Percentiles rank a stretch among this genome's conserved stretches.
phyloP scores from a whole-genome alignment of 305 asterid species.

The Fraxinus ornus region DNA sequence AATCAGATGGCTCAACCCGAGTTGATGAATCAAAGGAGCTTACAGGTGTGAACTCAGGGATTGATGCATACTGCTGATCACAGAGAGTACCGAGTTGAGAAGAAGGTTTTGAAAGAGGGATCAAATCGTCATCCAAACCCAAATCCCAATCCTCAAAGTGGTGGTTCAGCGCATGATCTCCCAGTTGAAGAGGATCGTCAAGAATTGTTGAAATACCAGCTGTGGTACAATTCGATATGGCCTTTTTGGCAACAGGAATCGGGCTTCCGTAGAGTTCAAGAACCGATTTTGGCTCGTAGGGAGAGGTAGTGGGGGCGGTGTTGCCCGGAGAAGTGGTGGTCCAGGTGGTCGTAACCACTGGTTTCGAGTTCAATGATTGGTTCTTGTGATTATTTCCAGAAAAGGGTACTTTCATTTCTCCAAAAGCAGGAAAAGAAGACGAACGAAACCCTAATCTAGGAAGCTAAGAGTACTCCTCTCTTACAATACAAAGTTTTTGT shows the following conservation, averaged over 20 bases:
- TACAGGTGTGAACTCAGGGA: slow-evolving; percentile 42
- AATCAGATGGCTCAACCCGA: slow-evolving; percentile 45
- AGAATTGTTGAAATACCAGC: slow-evolving; percentile 21
- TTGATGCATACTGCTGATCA: slow-evolving; percentile 31
- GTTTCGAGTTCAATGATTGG: slow-evolving; percentile 26
- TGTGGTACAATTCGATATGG: slow-evolving; percentile 17
- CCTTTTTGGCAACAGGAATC: slow-evolving; percentile 52
- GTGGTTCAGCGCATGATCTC: slow-evolving; percentile 62
- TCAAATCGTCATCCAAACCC: slow-evolving; percentile 67
- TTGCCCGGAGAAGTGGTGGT: slow-evolving; percentile 4
- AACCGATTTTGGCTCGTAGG: slow-evolving; percentile 92
- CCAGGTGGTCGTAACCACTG: slow-evolving; percentile 15
- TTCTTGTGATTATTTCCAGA: slow-evolving; percentile 46
- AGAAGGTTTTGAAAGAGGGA: slow-evolving; percentile 26
- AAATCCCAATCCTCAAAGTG: slow-evolving; percentile 76
- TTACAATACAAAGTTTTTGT: not conserved
- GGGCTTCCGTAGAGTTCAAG: slow-evolving; percentile 81
- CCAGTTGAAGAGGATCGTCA: slow-evolving; percentile 61
- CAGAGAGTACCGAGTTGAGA: slow-evolving; percentile 18
- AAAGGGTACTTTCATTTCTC: slow-evolving; percentile 94
- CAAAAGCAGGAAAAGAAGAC: slow-evolving; percentile 13
- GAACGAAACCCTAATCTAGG: not conserved
- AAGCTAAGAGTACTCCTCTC: slow-evolving; percentile 7
- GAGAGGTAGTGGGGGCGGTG: slow-evolving; percentile 12
- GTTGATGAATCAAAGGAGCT: slow-evolving; percentile 44